These are phyloP conservation scores for Lunasporangiospora selenospora DNA, from an alignment of 192 early-diverging fungal genomes.

Conservation along the genomic window DNA sequence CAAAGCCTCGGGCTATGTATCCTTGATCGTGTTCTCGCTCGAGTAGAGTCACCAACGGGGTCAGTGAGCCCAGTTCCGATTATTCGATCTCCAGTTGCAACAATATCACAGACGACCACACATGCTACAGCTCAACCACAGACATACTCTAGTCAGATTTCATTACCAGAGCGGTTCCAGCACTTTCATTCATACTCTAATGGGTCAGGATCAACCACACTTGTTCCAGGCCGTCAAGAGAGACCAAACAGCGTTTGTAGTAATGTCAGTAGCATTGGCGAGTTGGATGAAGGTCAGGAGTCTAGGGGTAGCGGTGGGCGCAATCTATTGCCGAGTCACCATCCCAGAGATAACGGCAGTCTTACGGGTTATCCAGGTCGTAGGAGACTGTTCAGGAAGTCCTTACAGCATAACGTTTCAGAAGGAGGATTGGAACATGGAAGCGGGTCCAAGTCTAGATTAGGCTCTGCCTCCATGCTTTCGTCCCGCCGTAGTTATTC, in stretches of 20 bases:
- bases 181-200: conserved; percentile 32
- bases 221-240: conserved; percentile 4
- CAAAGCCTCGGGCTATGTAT: too few relatives aligned
- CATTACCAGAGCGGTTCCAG: conserved; percentile 41
- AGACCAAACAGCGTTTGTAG: conserved; percentile 38
- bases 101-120: conserved; percentile 30
- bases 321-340: too few relatives aligned
- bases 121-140: conserved; percentile 32
- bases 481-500: too few relatives aligned
- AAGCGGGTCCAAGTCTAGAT: too few relatives aligned
- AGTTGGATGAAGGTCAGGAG: conserved; percentile 30
- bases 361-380: too few relatives aligned
- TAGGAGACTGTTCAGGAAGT: too few relatives aligned
- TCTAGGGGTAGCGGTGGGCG: too few relatives aligned
- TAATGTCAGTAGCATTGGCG: conserved; percentile 39
- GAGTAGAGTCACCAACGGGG: conserved; percentile 23
- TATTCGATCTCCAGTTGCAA: conserved; percentile 33
- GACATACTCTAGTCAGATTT: conserved; percentile 17
- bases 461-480: too few relatives aligned
- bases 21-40: too few relatives aligned
- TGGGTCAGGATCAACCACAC: conserved; percentile 7
- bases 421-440: too few relatives aligned
- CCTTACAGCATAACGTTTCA: too few relatives aligned
- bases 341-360: too few relatives aligned
- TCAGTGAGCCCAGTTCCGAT: conserved; percentile 34